Percentiles rank a stretch among this genome's conserved stretches.
Conservation (phyloP, 345 rosid species). For the Rhizophora apiculata region DNA sequence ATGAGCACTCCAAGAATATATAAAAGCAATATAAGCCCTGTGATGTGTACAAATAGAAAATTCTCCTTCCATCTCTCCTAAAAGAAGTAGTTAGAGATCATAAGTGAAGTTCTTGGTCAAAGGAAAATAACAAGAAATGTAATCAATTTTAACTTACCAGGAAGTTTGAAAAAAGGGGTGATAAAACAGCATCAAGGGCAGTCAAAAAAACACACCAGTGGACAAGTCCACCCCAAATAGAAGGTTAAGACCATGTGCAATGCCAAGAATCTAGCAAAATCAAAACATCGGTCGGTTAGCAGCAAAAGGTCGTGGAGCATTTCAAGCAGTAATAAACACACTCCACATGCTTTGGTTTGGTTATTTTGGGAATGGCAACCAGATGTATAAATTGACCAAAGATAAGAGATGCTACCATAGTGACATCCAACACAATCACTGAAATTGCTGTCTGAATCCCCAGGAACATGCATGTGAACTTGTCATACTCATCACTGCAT, state of each 20-base stretch:
- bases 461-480: conserved; percentile 62
- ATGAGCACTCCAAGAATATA: conserved; percentile 66
- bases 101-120: conserved; percentile 6
- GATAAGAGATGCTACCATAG: conserved; percentile 51
- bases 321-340: neutral
- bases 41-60: conserved; percentile 47
- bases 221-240: conserved; percentile 79
- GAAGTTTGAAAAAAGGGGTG: conserved; percentile 69
- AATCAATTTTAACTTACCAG: conserved; percentile 47
- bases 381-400: neutral
- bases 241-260: conserved; percentile 90
- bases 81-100: conserved; percentile 22
- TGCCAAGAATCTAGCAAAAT: conserved; percentile 73
- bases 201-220: conserved; percentile 81
- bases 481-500: conserved; percentile 86
- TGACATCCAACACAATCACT: conserved; percentile 67
- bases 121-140: neutral
- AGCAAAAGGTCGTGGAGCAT: neutral
- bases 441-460: conserved; percentile 88
- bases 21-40: conserved; percentile 53
- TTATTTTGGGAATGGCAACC: conserved; percentile 7
- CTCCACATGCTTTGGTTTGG: neutral
- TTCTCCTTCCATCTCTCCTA: conserved; percentile 71
- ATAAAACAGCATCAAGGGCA: conserved; percentile 75
- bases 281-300: conserved; percentile 21